These are phyloP conservation scores for Hygrophorus russula DNA, from an alignment of 768 basidiomycete species.

Conservation along the genomic window DNA sequence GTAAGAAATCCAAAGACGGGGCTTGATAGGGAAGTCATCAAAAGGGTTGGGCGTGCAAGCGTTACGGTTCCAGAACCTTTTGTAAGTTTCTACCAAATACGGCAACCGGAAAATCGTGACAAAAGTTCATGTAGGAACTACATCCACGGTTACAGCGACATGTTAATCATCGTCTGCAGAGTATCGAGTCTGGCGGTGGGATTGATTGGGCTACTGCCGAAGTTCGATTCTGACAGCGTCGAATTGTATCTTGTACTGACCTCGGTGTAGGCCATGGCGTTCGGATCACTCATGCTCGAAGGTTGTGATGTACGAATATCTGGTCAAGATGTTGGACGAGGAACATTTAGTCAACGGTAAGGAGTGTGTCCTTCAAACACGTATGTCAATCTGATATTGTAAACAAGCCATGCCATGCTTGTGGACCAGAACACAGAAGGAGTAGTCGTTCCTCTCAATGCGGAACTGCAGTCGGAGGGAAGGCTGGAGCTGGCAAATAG, in stretches of 20 bases:
- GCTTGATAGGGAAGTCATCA: constrained; percentile 38
- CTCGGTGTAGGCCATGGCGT: constrained; percentile 59
- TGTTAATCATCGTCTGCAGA: constrained; percentile 64
- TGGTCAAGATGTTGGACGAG: constrained; percentile 87
- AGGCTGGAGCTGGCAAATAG: constrained; percentile 85
- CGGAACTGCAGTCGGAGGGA: constrained; percentile 45
- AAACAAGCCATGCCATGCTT: constrained; percentile 65
- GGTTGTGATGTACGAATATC: constrained; percentile 82
- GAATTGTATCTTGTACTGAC: background rate
- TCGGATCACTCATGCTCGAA: constrained; percentile 76
- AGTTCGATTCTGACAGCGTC: constrained; percentile 23
- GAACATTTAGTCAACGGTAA: constrained; percentile 72
- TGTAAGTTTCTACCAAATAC: constrained; percentile 30
- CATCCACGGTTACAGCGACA: constrained; percentile 73
- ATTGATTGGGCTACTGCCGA: constrained; percentile 90
- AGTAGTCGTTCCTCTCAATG: constrained; percentile 75
- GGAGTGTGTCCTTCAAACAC: background rate
- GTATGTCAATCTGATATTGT: background rate
- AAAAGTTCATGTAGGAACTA: constrained; percentile 51
- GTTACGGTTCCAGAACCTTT: constrained; percentile 49
- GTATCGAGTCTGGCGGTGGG: constrained; percentile 55
- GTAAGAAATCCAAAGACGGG: constrained; percentile 57
- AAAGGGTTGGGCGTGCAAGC: constrained; percentile 55
- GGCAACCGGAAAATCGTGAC: no score
- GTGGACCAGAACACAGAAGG: constrained; percentile 80